phyloP scores from a whole-genome alignment of 2,329 filamentous ascomycete species.

The Coniochaeta sp. region DNA sequence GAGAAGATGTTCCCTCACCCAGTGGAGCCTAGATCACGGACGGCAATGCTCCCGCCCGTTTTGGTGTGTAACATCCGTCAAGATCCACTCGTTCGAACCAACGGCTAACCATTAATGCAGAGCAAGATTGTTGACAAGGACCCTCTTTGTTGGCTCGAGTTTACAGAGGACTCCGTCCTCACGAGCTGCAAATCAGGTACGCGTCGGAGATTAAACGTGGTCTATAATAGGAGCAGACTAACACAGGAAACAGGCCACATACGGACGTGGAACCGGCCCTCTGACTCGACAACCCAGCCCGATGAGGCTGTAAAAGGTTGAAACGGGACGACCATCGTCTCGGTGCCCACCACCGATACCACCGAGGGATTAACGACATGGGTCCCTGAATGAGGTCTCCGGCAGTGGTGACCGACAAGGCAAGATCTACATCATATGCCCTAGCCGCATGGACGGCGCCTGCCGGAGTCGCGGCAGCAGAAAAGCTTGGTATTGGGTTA shows the following conservation, averaged over 20 bases:
- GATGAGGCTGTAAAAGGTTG: conserved; percentile 4
- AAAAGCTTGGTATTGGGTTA: not conserved
- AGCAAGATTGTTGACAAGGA: conserved; percentile 81
- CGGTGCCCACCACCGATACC: not conserved
- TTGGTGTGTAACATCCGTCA: conserved; percentile 52
- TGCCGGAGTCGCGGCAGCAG: not conserved
- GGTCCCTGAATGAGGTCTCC: not conserved
- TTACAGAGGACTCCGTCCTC: conserved; percentile 87
- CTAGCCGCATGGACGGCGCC: not conserved
- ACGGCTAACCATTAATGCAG: conserved; percentile 25
- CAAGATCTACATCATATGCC: not conserved
- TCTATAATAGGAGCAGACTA: not conserved
- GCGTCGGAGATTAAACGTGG: conserved; percentile 21
- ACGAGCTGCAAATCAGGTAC: conserved; percentile 86
- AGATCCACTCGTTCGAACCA: not conserved
- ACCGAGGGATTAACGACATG: not conserved
- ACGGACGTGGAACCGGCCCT: conserved; percentile 33
- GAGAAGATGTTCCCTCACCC: conserved; percentile 62
- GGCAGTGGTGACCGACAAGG: not conserved
- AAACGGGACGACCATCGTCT: not conserved
- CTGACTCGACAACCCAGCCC: conserved; percentile 24
- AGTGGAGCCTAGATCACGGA: conserved; percentile 77
- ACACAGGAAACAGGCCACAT: conserved; percentile 24
- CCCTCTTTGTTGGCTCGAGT: conserved; percentile 84
- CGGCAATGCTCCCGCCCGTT: conserved; percentile 82